Evolutionary conservation across 257 asterid genomes (phyloP).

Genomic region (Ajuga chamaepitys): DNA sequence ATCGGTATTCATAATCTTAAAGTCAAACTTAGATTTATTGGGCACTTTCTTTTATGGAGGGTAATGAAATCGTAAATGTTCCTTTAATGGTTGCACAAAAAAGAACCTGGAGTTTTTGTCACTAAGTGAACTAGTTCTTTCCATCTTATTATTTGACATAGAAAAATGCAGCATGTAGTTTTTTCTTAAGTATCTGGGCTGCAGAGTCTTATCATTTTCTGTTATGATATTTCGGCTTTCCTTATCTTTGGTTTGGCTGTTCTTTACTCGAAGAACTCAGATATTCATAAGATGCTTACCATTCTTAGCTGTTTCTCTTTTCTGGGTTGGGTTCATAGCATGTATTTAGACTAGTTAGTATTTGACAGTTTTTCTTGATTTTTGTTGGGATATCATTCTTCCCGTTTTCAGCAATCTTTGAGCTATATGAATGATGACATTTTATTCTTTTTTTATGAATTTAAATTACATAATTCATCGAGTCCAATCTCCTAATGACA

Average conservation of each 20-base stretch:
- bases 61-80: not conserved
- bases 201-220: not conserved
- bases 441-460: not conserved
- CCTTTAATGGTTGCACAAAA: not conserved
- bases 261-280: not conserved
- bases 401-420: not conserved
- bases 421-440: not conserved
- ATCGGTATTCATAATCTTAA: not conserved
- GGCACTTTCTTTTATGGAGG: not conserved
- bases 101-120: not conserved
- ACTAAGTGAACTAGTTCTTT: not conserved
- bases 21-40: not conserved
- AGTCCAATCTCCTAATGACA: not conserved
- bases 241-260: not conserved
- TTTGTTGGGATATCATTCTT: not conserved
- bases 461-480: not conserved
- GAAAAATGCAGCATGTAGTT: not conserved
- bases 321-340: too few relatives aligned
- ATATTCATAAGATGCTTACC: not conserved
- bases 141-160: not conserved
- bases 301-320: not conserved
- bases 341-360: too few relatives aligned
- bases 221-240: not conserved
- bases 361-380: not conserved
- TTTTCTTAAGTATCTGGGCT: not conserved